Evolutionary conservation across 2,329 filamentous ascomycete genomes (phyloP), one percentile per base, ranked within the genome.

Genomic region (Fusarium equiseti): DNA sequence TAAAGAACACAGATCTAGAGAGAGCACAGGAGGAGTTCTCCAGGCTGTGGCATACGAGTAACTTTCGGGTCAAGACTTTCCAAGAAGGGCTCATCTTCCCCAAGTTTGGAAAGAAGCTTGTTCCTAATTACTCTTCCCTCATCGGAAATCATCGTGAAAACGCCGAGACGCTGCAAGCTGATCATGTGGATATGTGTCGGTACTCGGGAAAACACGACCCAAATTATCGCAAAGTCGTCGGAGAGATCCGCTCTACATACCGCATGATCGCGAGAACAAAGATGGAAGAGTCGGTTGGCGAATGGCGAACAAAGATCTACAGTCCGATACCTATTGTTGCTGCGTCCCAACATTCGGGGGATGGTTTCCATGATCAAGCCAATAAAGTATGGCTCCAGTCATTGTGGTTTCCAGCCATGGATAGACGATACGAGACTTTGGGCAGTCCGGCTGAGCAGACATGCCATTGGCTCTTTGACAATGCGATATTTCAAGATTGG

Each of bases 31-130:
- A 72, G 35, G 29, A 49, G 0, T 73, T 73, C 7, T 71, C 38
- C 1, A n/a, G 44, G 2, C 35, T 69, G 1, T 73, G 67, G 71
- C 4, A 49, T 3, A 15, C 38, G 1, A 57, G 66, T 4, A 57
- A 64, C 13, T 72, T 73, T 43, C 56, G 46, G 0, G 67, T 73
- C 1, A 73, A 73, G 38, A 69, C 70, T 0, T 73, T 73, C 10
- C 70, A 73, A 48, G 71, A 73, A 49, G 52, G 67, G 2, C 24
- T 71, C 5, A 16, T 27, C 3, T 18, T 68, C 8, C 8, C 42
- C 38, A 3, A 48, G 61, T 22, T 72, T 1, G 64, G 64, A 0
- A 54, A 62, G 2, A 73, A 72, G 12, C 63, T 73, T 2, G 71
- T 71, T 2, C 56, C 64, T 1, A 32, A 73, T 27, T 48, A 26